Base-by-base conservation (phyloP, 495 filamentous ascomycete species). In the Hypoxylon trugodes region DNA sequence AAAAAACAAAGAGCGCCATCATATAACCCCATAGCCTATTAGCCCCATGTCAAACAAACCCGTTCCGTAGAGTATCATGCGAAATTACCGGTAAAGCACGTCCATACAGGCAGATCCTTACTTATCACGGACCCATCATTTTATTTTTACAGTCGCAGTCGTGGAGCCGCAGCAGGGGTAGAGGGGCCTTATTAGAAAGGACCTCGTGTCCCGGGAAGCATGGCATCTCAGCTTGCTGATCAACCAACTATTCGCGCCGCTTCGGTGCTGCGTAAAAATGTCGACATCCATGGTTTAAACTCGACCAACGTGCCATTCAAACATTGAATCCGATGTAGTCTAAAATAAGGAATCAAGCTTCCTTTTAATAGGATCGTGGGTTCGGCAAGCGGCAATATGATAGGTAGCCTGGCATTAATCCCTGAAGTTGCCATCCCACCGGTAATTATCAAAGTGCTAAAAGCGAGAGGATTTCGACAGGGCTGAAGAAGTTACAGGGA, bases 11-110 rank as follows among this genome's bases (percentile, higher is more conserved):
- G n/a, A 40, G 36, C 9, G n/a, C 25, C 24, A 4, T 9, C 13
- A 5, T 46, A 8, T 16, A 15, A 8, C 10, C n/a, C 35, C 22
- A 50, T 50, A 63, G 59, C 32, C 59, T 63, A 63, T 63, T 57
- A 7, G 30, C 10, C 42, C 16, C 42, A 35, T 59, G 45, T 59
- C 53, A 30, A 33, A 48, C 26, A 19, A 21, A n/a, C 6, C 15
- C 12, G 33, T 22, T 15, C 42, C 41, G 41, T 26, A 47, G 43
- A 26, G 32, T 32, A 10, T 2, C 26, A 47, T 47, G 12, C 25
- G 30, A 26, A 26, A 47, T 47, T 26, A 47, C 26, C 10, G 33
- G 18, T 48, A 35, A 21, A 21, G 21, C 5, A 35, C 28, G 6
- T 26, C 48, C 33, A 24, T 35, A 40, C 15, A 19, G 2, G 28